Evolutionary conservation across 306 rosid species (phyloP).

Genomic region (Vigna nakashimae): DNA sequence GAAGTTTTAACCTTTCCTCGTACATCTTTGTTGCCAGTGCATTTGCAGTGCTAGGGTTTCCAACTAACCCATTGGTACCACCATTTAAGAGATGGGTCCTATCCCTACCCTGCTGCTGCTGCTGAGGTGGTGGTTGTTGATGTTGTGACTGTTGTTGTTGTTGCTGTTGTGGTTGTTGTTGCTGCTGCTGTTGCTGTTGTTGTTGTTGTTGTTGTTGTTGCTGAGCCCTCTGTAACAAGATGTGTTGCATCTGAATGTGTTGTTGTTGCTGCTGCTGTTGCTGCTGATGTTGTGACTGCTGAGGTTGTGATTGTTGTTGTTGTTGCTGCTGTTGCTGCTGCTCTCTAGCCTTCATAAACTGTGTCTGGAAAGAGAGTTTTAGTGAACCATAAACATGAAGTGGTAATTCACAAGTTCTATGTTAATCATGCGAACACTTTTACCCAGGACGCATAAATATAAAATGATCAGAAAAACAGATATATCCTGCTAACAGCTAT

Average conservation of each 20-base stretch:
- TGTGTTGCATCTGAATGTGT: slow-evolving; percentile 79
- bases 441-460: neutral
- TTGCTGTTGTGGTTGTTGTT: slow-evolving; percentile 52
- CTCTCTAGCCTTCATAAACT: slow-evolving; percentile 84
- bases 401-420: neutral
- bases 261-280: slow-evolving; percentile 77
- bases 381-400: slow-evolving; percentile 45
- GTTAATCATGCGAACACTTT: slow-evolving; percentile 21
- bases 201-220: slow-evolving; percentile 57
- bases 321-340: slow-evolving; percentile 85
- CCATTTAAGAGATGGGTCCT: slow-evolving; percentile 91
- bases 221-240: slow-evolving; percentile 72
- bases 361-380: slow-evolving; percentile 68
- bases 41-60: slow-evolving; percentile 89
- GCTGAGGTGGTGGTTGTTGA: slow-evolving; percentile 59
- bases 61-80: slow-evolving; percentile 82
- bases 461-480: slow-evolving; percentile 8
- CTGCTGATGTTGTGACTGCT: slow-evolving; percentile 53
- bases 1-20: slow-evolving; percentile 87
- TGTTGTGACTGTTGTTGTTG: slow-evolving; percentile 64
- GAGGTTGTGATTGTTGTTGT: slow-evolving; percentile 59
- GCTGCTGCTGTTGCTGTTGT: slow-evolving; percentile 55
- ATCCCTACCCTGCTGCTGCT: slow-evolving; percentile 87
- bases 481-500: neutral
- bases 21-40: slow-evolving; percentile 95